Percentiles rank a stretch among this genome's conserved stretches.
Evolutionary conservation across 768 basidiomycete species (phyloP).

Genomic region (Lentinula edodes): DNA sequence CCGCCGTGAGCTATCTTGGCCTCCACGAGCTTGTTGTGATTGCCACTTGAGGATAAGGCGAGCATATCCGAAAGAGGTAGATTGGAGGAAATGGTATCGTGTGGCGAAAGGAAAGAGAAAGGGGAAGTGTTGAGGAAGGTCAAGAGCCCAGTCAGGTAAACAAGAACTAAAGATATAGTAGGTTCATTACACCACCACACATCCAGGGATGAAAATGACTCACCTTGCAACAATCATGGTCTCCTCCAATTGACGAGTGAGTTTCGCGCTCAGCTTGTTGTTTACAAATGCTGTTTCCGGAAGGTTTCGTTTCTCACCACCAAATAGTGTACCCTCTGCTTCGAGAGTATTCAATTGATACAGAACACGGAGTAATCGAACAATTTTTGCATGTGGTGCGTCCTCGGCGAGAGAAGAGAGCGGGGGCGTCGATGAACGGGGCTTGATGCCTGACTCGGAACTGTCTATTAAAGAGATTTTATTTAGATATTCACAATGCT

Average conservation of each 20-base stretch:
- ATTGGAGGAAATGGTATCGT: constrained; percentile 94
- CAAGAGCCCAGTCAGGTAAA: constrained; percentile 94
- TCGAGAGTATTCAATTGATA: constrained; percentile 78
- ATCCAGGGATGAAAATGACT: constrained; percentile 10
- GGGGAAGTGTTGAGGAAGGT: constrained; percentile 93
- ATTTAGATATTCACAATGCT: not conserved
- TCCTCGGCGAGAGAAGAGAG: constrained; percentile 81
- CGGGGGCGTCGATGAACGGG: constrained; percentile 57
- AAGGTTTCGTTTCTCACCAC: constrained; percentile 51
- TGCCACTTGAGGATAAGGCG: constrained; percentile 95
- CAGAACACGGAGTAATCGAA: constrained; percentile 84
- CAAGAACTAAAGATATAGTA: constrained; percentile 61
- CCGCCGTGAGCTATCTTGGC: constrained; percentile 72
- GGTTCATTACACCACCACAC: not conserved
- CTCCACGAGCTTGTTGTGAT: constrained; percentile 68
- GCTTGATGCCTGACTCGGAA: constrained; percentile 39
- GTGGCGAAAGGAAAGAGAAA: constrained; percentile 99
- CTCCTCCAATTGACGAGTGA: constrained; percentile 96
- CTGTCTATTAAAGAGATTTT: constrained; percentile 22
- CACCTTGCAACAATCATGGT: constrained; percentile 99
- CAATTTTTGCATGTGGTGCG: constrained; percentile 82
- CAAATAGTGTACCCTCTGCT: constrained; percentile 49
- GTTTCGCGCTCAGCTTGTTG: constrained; percentile 95
- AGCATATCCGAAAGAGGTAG: constrained; percentile 96
- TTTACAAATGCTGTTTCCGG: constrained; percentile 89